Evolutionary conservation across 2,329 filamentous ascomycete genomes (phyloP).

Genomic region (Huntiella bhutanensis): DNA sequence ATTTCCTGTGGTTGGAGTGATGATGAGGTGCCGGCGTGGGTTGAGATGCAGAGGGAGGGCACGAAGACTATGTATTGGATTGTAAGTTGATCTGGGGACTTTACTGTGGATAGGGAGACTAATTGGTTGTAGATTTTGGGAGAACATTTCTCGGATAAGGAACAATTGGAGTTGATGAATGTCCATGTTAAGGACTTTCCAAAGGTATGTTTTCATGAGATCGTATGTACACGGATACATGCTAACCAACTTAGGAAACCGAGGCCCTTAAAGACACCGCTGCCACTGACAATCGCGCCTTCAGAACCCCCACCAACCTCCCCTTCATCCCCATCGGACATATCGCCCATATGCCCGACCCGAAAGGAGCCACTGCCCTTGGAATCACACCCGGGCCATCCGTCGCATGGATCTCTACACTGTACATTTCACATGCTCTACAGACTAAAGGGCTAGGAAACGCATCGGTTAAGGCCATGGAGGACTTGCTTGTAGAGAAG

Average conservation of each 20-base stretch:
- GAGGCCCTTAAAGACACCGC: slow-evolving; percentile 20
- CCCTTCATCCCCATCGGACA: slow-evolving; percentile 24
- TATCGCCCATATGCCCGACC: slow-evolving; percentile 20
- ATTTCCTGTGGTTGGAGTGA: slow-evolving; percentile 26
- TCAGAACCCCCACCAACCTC: slow-evolving; percentile 16
- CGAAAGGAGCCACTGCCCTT: slow-evolving; percentile 17
- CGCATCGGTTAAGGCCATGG: slow-evolving; percentile 20
- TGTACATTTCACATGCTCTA: slow-evolving; percentile 23
- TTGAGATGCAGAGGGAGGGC: slow-evolving; percentile 18
- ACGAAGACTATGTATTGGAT: slow-evolving; percentile 23
- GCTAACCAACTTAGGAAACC: slow-evolving; percentile 16
- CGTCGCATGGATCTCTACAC: slow-evolving; percentile 22
- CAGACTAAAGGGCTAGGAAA: slow-evolving; percentile 21
- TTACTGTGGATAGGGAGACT: neutral
- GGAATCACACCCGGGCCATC: slow-evolving; percentile 16
- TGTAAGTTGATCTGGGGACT: slow-evolving; percentile 15
- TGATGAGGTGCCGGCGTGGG: slow-evolving; percentile 21
- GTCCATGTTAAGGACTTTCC: neutral
- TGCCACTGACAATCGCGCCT: slow-evolving; percentile 15
- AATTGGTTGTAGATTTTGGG: neutral
- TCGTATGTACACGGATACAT: neutral
- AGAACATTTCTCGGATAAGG: slow-evolving; percentile 1
- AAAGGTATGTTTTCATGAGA: neutral
- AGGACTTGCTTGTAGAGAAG: slow-evolving; percentile 17
- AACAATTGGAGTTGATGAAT: neutral